Base-by-base conservation (phyloP, 495 filamentous ascomycete genomes). In the Hyaloscypha bicolor region DNA sequence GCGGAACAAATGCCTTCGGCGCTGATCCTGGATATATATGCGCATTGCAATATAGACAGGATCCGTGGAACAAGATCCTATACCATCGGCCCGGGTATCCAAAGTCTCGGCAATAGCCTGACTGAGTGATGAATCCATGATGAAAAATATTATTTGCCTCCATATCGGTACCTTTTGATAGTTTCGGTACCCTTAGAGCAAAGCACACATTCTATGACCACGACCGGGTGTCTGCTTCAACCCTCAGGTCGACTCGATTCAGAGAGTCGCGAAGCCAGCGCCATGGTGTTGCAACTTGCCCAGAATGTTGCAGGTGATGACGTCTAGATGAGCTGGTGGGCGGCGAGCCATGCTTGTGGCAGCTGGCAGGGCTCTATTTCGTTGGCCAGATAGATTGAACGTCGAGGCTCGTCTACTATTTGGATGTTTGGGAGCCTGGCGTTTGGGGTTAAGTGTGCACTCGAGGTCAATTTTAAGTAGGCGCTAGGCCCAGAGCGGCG, bases 71-170 rank as follows among this genome's bases (percentile, higher is more conserved):
- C 25, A 19, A 16, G 16, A 58, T 58, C 21, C n/a, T 22, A 33
- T 52, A 55, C 33, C 12, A 60, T 39, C 64, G 64, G 64, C 33
- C 64, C 64, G 64, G 59, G 22, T 25, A 22, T 60, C 42, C 63
- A 32, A 65, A 37, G 22, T 35, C 51, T 56, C 59, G 33, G 37
- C 53, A 21, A 25, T 25, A 42, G 58, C 64, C 45, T 55, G 31
- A 39, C 14, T 45, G n/a, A 16, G 59, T 9, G 33, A 61, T 25
- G 37, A 45, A 55, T 45, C 6, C 14, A 45, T 45, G 42, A 45
- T 16, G n/a, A 9, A 45, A 16, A 9, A 45, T 16, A 45, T 45
- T 4, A 37, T 45, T 12, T 45, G 14, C 6, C 3, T 19, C 42
- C 42, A 9, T 6, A 16, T 45, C 14, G 42, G 9, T 19, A 45